Conservation (phyloP, 1,284 basidiomycete genomes). For the Rhodotorula sp. region DNA sequence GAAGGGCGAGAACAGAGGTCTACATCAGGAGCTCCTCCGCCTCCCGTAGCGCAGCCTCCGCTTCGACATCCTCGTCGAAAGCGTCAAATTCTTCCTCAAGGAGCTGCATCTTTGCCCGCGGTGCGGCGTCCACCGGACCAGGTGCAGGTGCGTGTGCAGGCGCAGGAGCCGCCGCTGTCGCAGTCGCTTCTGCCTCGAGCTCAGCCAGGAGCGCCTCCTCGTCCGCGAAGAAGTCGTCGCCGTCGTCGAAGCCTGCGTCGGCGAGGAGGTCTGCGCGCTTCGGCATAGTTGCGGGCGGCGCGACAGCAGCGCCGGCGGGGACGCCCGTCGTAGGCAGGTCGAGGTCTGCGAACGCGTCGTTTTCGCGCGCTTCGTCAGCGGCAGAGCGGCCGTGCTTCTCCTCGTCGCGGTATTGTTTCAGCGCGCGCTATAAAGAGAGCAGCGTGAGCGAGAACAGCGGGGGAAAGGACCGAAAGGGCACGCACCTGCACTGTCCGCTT, state of each 20-base stretch:
- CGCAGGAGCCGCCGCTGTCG: neutral
- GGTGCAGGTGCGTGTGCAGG: neutral
- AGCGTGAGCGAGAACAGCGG: neutral
- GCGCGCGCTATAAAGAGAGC: slow-evolving; percentile 7
- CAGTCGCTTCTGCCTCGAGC: slow-evolving; percentile 11
- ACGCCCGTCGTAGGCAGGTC: neutral
- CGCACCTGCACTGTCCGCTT: slow-evolving; percentile 77
- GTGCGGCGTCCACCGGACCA: neutral
- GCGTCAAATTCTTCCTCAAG: neutral
- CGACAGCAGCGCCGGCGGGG: neutral
- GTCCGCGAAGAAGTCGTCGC: slow-evolving; percentile 22
- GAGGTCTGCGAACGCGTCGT: slow-evolving; percentile 14
- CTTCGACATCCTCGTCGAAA: slow-evolving; percentile 5
- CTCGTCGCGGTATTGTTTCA: slow-evolving; percentile 35
- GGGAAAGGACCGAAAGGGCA: slow-evolving; percentile 17
- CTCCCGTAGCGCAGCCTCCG: slow-evolving; percentile 14
- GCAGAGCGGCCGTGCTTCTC: slow-evolving; percentile 9
- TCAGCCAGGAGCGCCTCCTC: slow-evolving; percentile 23
- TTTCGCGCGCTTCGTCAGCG: slow-evolving; percentile 5
- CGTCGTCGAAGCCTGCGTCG: slow-evolving; percentile 11
- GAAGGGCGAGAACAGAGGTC: neutral
- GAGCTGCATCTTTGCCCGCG: neutral
- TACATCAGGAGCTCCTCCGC: slow-evolving; percentile 17
- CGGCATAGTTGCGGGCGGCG: neutral
- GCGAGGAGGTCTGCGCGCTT: neutral